Percentiles rank a stretch among this genome's conserved stretches.
phyloP scores from a whole-genome alignment of 148 eudicot species.

The Limonium bicolor region DNA sequence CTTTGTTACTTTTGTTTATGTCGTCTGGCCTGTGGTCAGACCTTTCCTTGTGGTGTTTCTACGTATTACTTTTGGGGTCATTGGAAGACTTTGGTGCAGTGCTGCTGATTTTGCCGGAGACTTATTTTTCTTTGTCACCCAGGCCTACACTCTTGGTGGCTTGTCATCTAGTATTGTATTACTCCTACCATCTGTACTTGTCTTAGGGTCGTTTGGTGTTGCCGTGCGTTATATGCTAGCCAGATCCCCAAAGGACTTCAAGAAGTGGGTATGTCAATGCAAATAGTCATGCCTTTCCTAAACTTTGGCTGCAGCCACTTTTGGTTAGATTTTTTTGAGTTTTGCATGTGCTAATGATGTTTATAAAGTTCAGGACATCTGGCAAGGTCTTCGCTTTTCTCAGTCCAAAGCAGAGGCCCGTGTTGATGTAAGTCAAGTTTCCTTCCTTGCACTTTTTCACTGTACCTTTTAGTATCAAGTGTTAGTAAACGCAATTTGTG shows the following conservation, averaged over 20 bases:
- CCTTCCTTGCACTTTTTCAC: too few relatives aligned
- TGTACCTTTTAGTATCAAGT: not conserved
- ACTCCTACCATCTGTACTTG: conserved; percentile 47
- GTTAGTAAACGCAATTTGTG: not conserved
- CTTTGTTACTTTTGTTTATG: conserved; percentile 38
- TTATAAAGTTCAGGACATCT: conserved; percentile 57
- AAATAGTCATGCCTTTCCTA: too few relatives aligned
- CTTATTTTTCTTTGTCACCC: conserved; percentile 35
- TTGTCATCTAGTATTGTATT: conserved; percentile 38
- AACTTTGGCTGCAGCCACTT: too few relatives aligned
- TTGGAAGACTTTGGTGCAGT: conserved; percentile 44
- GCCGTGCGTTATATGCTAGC: conserved; percentile 72
- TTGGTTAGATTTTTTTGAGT: too few relatives aligned
- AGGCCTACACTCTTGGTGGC: conserved; percentile 52
- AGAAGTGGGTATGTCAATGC: conserved; percentile 93
- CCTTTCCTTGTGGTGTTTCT: conserved; percentile 38
- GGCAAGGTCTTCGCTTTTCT: conserved; percentile 89
- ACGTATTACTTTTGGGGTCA: conserved; percentile 30
- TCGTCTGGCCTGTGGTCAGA: conserved; percentile 61
- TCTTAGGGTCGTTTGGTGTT: conserved; percentile 49
- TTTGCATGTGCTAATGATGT: too few relatives aligned
- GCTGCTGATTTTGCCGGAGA: conserved; percentile 47
- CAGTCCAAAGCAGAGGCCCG: conserved; percentile 93
- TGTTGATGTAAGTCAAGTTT: conserved; percentile 78
- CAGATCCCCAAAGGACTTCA: conserved; percentile 74